phyloP scores from a whole-genome alignment of 768 basidiomycete genomes.

The Daedaleopsis nitida region DNA sequence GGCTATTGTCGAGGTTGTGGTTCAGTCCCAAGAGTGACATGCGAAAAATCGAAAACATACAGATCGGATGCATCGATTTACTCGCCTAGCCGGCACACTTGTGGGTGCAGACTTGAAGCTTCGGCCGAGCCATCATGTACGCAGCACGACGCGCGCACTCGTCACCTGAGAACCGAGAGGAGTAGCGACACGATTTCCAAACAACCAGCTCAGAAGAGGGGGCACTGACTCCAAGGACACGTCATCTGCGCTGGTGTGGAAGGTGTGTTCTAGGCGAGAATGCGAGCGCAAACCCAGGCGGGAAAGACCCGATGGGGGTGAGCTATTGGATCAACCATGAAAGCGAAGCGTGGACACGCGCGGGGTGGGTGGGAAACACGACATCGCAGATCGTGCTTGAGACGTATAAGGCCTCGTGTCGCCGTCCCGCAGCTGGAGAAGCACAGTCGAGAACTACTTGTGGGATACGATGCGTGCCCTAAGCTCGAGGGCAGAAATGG shows the following conservation, averaged over 20 bases:
- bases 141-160: neutral
- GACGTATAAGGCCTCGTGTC: neutral
- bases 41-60: neutral
- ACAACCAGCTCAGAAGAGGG: neutral
- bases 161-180: neutral
- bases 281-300: neutral
- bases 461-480: neutral
- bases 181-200: neutral
- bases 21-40: neutral
- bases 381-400: conserved; percentile 5
- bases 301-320: neutral
- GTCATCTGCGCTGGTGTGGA: neutral
- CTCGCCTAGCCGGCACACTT: neutral
- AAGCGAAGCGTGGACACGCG: neutral
- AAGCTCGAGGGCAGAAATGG: neutral
- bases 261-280: neutral
- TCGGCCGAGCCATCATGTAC: neutral
- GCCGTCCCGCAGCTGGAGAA: conserved; percentile 2
- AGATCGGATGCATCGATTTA: neutral
- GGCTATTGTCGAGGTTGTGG: neutral
- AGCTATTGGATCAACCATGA: neutral
- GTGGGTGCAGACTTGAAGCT: conserved; percentile 5
- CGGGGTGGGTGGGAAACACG: conserved; percentile 5
- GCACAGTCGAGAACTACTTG: neutral
- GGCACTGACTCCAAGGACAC: neutral